Evolutionary conservation across 139 green algal species (phyloP).

Genomic region (Coelastrella sp.): DNA sequence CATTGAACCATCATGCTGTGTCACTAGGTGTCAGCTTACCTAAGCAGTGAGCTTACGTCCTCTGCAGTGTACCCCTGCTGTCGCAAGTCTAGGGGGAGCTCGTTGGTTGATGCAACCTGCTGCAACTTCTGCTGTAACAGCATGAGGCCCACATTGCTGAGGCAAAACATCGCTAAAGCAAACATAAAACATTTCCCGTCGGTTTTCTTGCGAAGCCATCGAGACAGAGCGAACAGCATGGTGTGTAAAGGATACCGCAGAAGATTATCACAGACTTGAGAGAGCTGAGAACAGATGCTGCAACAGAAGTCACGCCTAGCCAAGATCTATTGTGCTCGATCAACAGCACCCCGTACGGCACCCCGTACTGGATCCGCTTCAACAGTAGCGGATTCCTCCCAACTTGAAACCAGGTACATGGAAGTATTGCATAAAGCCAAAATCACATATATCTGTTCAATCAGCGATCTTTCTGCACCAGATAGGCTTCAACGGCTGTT

Average conservation of each 20-base stretch:
- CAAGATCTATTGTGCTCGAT: neutral
- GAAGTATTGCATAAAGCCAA: too few relatives aligned
- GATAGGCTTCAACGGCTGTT: too few relatives aligned
- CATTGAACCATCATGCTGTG: neutral
- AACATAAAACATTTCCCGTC: neutral
- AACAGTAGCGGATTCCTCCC: too few relatives aligned
- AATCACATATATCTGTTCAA: too few relatives aligned
- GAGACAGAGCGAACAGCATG: conserved; percentile 2
- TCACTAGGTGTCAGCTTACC: neutral
- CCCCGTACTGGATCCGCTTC: too few relatives aligned
- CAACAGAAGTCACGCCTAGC: neutral
- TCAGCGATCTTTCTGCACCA: too few relatives aligned
- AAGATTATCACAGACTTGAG: too few relatives aligned
- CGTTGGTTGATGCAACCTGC: neutral
- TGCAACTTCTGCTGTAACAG: conserved; percentile 9
- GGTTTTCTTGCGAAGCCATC: neutral
- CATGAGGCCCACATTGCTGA: conserved; percentile 21
- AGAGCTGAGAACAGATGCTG: neutral
- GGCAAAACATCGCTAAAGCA: conserved; percentile 18
- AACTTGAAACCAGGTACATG: too few relatives aligned
- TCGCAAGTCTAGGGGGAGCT: neutral
- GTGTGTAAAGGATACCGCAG: neutral
- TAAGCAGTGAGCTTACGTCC: neutral
- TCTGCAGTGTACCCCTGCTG: neutral
- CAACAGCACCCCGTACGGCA: too few relatives aligned